Base-by-base conservation (phyloP, 2,329 filamentous ascomycete genomes). In the Botrytis squamosa region DNA sequence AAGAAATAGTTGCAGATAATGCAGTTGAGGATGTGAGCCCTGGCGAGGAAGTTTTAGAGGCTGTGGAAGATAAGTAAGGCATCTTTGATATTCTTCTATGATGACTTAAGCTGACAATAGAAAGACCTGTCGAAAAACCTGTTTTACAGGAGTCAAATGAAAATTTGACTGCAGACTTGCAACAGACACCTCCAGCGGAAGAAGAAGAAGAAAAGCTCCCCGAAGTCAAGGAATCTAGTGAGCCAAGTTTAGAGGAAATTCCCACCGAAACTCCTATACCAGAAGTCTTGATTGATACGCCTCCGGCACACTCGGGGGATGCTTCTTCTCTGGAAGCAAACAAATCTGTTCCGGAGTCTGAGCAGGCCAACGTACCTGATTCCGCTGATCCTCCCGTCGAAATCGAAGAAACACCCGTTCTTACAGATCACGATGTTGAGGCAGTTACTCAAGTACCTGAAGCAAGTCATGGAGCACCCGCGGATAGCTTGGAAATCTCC, bases 361-460 rank as follows among this genome's bases (percentile, higher is more conserved):
- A 62, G 29, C 10, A 40, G 6, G 5, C 14, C 22, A 16, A n/a
- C 0, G 5, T n/a, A 25, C 14, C 33, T 4, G 14, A 0, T 10
- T 20, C 7, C 9, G 25, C 25, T 12, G 59, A 63, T n/a, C 0
- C 1, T 1, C 3, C 60, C 8, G 25, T 42, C 1, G 38, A 42
- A 40, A 42, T 4, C 12, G 14, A 52, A 38, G 44, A 38, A 25
- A 9, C 3, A 1, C 5, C 22, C 9, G 3, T 29, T 25, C 1
- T 7, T n/a, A 2, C 16, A 67, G 33, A 29, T 12, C 25, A 12
- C n/a, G 8, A n/a, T n/a, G n/a, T n/a, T 10, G 38, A 63, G 38
- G 16, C 14, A 6, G 14, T 38, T 1, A 10, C 4, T 55, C 14
- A 29, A 7, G 5, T 22, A n/a, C 4, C 25, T 14, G 65, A 55